Evolutionary conservation across 2,329 filamentous ascomycete genomes (phyloP).

Genomic region (Hymenotorrendiella dingleyae): DNA sequence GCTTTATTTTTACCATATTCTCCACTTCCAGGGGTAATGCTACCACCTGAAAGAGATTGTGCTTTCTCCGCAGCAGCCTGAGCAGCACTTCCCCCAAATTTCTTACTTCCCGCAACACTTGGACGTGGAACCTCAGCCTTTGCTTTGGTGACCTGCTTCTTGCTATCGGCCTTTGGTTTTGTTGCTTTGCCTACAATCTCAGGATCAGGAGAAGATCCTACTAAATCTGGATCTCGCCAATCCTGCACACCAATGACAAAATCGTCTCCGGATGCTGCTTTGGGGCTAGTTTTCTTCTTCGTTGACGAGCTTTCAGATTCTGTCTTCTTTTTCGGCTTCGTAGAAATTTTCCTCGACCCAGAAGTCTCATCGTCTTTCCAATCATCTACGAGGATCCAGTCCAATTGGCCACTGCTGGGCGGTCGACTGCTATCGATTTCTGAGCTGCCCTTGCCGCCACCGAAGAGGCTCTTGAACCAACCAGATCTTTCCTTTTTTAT

Average conservation of each 20-base stretch:
- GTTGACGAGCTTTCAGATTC: slow-evolving; percentile 24
- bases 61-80: slow-evolving; percentile 29
- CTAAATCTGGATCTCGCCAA: slow-evolving; percentile 74
- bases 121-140: slow-evolving; percentile 14
- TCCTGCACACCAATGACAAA: slow-evolving; percentile 83
- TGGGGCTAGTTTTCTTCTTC: slow-evolving; percentile 18
- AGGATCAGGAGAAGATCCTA: slow-evolving; percentile 35
- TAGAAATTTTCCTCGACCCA: slow-evolving; percentile 31
- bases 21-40: slow-evolving; percentile 65
- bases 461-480: slow-evolving; percentile 43
- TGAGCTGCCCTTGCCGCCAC: slow-evolving; percentile 28
- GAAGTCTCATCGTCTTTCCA: slow-evolving; percentile 51
- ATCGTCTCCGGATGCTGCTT: slow-evolving; percentile 43
- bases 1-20: slow-evolving; percentile 47
- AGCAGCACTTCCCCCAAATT: slow-evolving; percentile 24
- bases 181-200: slow-evolving; percentile 27
- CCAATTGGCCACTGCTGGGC: slow-evolving; percentile 66
- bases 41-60: slow-evolving; percentile 50
- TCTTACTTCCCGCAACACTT: slow-evolving; percentile 21
- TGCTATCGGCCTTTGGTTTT: slow-evolving; percentile 23
- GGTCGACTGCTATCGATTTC: slow-evolving; percentile 53
- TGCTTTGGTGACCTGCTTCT: slow-evolving; percentile 22
- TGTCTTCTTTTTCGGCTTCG: slow-evolving; percentile 37
- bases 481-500: slow-evolving; percentile 25
- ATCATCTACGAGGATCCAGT: slow-evolving; percentile 66